These are phyloP conservation scores for Fragaria nilgerrensis DNA, from an alignment of 306 rosid genomes.

Conservation along the genomic window DNA sequence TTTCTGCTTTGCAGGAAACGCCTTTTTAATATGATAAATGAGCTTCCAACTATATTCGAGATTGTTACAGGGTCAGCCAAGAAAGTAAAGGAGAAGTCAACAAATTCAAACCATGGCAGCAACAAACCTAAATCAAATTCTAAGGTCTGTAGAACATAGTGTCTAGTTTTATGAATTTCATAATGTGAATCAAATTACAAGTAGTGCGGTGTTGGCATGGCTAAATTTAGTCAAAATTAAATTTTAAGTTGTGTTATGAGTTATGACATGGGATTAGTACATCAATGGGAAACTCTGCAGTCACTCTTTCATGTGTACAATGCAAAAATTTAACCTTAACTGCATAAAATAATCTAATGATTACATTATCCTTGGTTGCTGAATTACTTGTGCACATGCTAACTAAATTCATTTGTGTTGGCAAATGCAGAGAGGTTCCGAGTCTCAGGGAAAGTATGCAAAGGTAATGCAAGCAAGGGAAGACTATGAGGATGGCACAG, in stretches of 20 bases:
- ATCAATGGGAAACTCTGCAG: background rate
- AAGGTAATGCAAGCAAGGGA: conserved; percentile 45
- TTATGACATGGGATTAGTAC: background rate
- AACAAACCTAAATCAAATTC: conserved; percentile 62
- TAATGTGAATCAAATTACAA: background rate
- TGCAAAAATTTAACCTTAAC: background rate
- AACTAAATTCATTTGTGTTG: conserved; percentile 22
- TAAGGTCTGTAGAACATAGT: conserved; percentile 44
- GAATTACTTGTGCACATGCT: background rate
- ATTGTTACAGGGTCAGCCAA: conserved; percentile 63
- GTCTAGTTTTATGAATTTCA: background rate
- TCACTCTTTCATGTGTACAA: background rate
- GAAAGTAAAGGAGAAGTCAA: conserved; percentile 71
- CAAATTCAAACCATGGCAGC: conserved; percentile 67
- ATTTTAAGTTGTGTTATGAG: background rate
- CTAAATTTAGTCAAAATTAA: background rate
- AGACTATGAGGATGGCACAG: conserved; percentile 50
- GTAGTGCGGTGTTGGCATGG: background rate
- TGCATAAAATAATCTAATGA: background rate
- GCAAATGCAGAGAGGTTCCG: conserved; percentile 55
- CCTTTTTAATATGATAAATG: conserved; percentile 73
- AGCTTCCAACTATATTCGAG: conserved; percentile 86
- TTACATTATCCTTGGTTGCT: background rate
- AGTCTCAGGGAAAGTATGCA: conserved; percentile 46
- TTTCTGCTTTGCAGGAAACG: conserved; percentile 58